phyloP scores from a whole-genome alignment of 2,329 filamentous ascomycete genomes.

The Aureobasidium uvarum region DNA sequence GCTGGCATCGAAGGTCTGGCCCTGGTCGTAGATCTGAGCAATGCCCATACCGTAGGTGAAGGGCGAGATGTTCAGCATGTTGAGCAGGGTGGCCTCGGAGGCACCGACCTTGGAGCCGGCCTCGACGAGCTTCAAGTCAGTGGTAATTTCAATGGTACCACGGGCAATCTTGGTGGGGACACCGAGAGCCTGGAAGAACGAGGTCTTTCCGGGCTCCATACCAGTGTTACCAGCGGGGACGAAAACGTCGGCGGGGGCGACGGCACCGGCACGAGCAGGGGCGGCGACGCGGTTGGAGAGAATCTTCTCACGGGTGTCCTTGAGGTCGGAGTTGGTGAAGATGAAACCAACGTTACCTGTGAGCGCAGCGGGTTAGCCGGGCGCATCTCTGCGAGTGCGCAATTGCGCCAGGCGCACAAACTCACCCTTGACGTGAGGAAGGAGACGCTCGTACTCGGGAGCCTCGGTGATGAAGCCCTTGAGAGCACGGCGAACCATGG shows the following conservation, averaged over 20 bases:
- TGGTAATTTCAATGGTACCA: constrained; percentile 99
- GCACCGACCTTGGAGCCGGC: constrained; percentile 90
- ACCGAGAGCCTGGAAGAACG: constrained; percentile 99
- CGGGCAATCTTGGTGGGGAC: constrained; percentile 99
- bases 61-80: constrained; percentile 99
- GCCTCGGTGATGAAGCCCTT: constrained; percentile 88
- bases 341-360: constrained; percentile 94
- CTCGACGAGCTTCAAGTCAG: constrained; percentile 97
- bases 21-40: constrained; percentile 93
- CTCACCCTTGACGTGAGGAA: constrained; percentile 82
- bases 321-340: constrained; percentile 98
- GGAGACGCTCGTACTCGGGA: constrained; percentile 97
- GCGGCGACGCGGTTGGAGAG: constrained; percentile 96
- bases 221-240: constrained; percentile 98
- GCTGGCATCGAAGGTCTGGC: constrained; percentile 80
- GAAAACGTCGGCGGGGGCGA: constrained; percentile 91
- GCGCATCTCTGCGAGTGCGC: constrained; percentile 77
- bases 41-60: constrained; percentile 99
- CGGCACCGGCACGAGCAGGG: constrained; percentile 94
- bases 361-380: background rate
- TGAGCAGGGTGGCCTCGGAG: constrained; percentile 97
- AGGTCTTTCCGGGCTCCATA: constrained; percentile 99
- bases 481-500: constrained; percentile 98
- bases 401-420: constrained; percentile 62
- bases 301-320: constrained; percentile 89